Conservation (phyloP, 2,329 filamentous ascomycete genomes). For the Alternaria novae-zelandiae region DNA sequence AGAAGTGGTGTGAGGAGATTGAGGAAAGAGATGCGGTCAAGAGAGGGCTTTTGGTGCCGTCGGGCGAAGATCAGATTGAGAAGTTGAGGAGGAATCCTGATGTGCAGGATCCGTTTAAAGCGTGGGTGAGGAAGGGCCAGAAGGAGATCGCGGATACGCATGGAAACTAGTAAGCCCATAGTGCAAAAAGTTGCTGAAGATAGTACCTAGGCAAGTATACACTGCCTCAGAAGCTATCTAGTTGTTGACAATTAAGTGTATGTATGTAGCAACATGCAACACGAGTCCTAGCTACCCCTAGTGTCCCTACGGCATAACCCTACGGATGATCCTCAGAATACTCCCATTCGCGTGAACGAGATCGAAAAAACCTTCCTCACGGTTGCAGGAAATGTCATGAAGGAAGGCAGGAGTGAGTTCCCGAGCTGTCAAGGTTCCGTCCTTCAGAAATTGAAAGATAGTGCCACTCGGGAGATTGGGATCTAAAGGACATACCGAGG, state of each 20-base stretch:
- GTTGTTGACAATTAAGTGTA: neutral
- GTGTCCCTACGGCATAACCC: neutral
- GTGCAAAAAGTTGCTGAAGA: neutral
- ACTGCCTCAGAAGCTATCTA: neutral
- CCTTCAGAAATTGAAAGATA: neutral
- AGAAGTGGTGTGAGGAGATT: conserved; percentile 58
- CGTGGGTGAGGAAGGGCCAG: conserved; percentile 31
- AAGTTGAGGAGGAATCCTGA: conserved; percentile 28
- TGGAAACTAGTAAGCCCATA: conserved; percentile 5
- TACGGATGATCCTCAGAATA: neutral
- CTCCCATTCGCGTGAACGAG: neutral
- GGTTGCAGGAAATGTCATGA: neutral
- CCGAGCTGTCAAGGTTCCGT: neutral
- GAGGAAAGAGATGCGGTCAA: conserved; percentile 49
- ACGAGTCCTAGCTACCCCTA: neutral
- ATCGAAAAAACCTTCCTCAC: neutral
- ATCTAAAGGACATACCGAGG: neutral
- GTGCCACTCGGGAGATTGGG: neutral
- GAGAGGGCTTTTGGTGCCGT: conserved; percentile 59
- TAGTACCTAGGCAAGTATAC: neutral
- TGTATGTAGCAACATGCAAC: neutral
- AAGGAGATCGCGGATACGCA: conserved; percentile 25
- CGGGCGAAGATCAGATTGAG: conserved; percentile 34
- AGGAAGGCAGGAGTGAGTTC: neutral
- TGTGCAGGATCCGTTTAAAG: conserved; percentile 32